These are phyloP conservation scores for Exophiala lecanii-corni DNA, from an alignment of 2,329 filamentous ascomycete species.

Conservation along the genomic window DNA sequence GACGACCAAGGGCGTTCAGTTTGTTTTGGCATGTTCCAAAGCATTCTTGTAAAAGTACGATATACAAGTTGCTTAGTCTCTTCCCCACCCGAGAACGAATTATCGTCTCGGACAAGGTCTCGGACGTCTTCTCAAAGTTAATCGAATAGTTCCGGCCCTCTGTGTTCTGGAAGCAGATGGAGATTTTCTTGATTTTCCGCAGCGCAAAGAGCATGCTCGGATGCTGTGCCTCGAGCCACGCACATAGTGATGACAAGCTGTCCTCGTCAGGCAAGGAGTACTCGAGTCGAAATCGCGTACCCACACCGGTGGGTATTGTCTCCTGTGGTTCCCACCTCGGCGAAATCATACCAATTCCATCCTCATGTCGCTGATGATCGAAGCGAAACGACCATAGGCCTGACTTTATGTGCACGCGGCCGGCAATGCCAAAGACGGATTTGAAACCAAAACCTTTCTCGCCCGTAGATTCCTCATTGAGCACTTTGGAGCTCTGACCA, in stretches of 20 bases:
- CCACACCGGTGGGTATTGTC: conserved; percentile 5
- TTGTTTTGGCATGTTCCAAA: conserved; percentile 8
- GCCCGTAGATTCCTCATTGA: conserved; percentile 28
- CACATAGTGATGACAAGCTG: conserved; percentile 8
- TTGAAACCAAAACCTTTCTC: conserved; percentile 38
- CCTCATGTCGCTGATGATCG: conserved; percentile 12
- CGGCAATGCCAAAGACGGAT: conserved; percentile 34
- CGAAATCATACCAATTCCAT: conserved; percentile 20
- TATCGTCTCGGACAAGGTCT: conserved; percentile 4
- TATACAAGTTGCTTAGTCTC: conserved; percentile 5
- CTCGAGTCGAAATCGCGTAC: conserved; percentile 12
- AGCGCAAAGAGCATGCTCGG: conserved; percentile 13
- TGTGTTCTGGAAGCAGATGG: conserved; percentile 5
- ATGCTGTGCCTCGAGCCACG: conserved; percentile 4
- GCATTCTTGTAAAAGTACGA: conserved; percentile 1
- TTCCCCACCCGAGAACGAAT: too few relatives aligned
- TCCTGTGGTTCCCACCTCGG: conserved; percentile 9
- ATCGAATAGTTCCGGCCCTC: background rate
- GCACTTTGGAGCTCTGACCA: conserved; percentile 34
- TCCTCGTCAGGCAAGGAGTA: conserved; percentile 5
- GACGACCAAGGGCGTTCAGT: conserved; percentile 1
- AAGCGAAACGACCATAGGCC: conserved; percentile 25
- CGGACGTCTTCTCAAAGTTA: conserved; percentile 7
- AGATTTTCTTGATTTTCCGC: conserved; percentile 12
- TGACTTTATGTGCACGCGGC: conserved; percentile 15